A percentile compares a stretch with the other conserved stretches of the same genome.
phyloP scores from a whole-genome alignment of 2,329 filamentous ascomycete genomes.

The Scleromitrula shiraiana region DNA sequence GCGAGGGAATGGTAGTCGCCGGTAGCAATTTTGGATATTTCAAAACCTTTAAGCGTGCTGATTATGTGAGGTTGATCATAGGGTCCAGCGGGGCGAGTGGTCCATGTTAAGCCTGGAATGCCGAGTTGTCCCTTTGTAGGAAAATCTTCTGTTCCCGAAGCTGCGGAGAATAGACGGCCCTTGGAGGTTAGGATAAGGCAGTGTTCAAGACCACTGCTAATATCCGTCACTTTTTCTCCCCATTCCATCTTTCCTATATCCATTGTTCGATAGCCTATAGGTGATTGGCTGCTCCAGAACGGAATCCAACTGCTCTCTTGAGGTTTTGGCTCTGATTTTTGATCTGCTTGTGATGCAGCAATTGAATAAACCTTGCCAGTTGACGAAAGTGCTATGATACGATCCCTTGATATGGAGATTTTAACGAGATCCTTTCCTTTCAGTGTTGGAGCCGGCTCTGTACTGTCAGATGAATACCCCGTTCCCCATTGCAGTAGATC shows the following conservation, averaged over 20 bases:
- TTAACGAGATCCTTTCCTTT: conserved; percentile 73
- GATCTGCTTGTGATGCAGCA: conserved; percentile 66
- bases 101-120: conserved; percentile 73
- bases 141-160: conserved; percentile 68
- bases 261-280: conserved; percentile 65
- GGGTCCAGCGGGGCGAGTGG: conserved; percentile 64
- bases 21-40: conserved; percentile 66
- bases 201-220: conserved; percentile 77
- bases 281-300: conserved; percentile 55
- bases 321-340: conserved; percentile 54
- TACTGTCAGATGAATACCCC: conserved; percentile 59
- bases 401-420: conserved; percentile 70
- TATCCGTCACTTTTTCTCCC: conserved; percentile 65
- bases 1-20: conserved; percentile 83
- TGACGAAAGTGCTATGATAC: conserved; percentile 70
- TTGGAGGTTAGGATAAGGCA: conserved; percentile 75
- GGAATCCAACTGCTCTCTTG: conserved; percentile 62
- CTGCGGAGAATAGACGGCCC: conserved; percentile 84
- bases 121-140: conserved; percentile 82
- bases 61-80: conserved; percentile 82
- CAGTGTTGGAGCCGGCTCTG: conserved; percentile 62
- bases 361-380: conserved; percentile 78
- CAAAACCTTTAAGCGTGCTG: conserved; percentile 58
- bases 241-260: conserved; percentile 56
- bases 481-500: conserved; percentile 89